Conservation (phyloP, 1,139 yeast species). For the Scheffersomyces titani region DNA sequence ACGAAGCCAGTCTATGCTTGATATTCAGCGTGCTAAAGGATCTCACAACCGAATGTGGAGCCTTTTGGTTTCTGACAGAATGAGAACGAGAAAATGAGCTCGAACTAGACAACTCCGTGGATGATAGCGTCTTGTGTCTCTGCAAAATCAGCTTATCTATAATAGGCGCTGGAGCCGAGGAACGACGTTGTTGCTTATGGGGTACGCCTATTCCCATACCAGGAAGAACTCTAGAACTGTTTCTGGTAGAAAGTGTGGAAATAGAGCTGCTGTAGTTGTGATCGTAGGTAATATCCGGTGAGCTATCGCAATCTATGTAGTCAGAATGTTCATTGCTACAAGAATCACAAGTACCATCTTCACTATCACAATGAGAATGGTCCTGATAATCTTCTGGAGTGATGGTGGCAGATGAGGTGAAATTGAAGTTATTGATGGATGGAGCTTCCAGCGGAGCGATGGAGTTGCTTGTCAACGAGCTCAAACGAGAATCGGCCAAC, state of each 20-base stretch:
- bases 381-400: neutral
- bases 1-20: neutral
- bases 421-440: constrained; percentile 11
- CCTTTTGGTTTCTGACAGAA: neutral
- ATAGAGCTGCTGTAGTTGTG: neutral
- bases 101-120: neutral
- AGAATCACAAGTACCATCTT: neutral
- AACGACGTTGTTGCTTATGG: neutral
- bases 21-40: constrained; percentile 1
- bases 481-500: constrained; percentile 35
- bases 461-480: constrained; percentile 39
- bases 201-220: neutral
- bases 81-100: neutral
- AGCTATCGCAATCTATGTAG: neutral
- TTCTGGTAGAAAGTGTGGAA: neutral
- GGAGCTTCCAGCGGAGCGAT: constrained; percentile 29
- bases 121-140: neutral
- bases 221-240: neutral
- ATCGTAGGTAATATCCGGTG: neutral
- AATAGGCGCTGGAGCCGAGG: neutral
- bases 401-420: neutral
- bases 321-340: neutral
- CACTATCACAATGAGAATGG: neutral
- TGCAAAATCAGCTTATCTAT: neutral
- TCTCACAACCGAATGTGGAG: neutral